Conservation (phyloP, 805 yeast species). For the Hanseniaspora guilliermondii region DNA sequence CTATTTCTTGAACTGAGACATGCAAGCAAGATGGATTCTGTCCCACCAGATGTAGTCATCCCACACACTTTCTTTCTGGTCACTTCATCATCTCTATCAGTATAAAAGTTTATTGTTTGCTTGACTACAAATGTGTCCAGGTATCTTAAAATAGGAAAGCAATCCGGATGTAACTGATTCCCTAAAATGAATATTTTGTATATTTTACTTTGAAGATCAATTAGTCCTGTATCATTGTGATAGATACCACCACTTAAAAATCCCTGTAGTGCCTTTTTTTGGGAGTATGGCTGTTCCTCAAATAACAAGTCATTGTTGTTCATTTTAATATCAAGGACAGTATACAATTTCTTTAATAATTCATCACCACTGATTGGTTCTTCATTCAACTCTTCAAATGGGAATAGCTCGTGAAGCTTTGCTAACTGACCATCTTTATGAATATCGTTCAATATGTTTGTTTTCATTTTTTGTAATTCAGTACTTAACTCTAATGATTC, state of each 20-base stretch:
- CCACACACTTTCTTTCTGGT: conserved; percentile 38
- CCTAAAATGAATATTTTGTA: conserved; percentile 70
- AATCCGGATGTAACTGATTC: conserved; percentile 93
- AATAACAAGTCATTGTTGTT: conserved; percentile 22
- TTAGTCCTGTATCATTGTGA: conserved; percentile 79
- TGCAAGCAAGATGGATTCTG: conserved; percentile 78
- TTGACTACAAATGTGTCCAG: conserved; percentile 93
- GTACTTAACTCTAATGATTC: background rate
- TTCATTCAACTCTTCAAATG: conserved; percentile 36
- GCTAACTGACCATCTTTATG: background rate
- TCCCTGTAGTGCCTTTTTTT: conserved; percentile 37
- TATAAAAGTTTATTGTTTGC: conserved; percentile 68
- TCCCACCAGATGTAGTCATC: conserved; percentile 85
- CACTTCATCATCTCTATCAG: background rate
- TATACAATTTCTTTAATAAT: conserved; percentile 42
- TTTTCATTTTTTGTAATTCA: background rate
- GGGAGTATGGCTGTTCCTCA: conserved; percentile 43
- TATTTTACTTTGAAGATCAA: conserved; percentile 63
- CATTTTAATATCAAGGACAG: conserved; percentile 11
- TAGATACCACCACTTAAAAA: conserved; percentile 90
- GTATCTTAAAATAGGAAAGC: conserved; percentile 88
- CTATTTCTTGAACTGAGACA: conserved; percentile 79
- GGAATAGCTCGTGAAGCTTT: background rate
- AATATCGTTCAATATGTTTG: background rate
- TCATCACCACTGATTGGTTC: conserved; percentile 40